Percentiles rank a stretch among this genome's conserved stretches.
phyloP scores from a whole-genome alignment of 1,284 basidiomycete species.

The Austroboletus novae-zelandiae region DNA sequence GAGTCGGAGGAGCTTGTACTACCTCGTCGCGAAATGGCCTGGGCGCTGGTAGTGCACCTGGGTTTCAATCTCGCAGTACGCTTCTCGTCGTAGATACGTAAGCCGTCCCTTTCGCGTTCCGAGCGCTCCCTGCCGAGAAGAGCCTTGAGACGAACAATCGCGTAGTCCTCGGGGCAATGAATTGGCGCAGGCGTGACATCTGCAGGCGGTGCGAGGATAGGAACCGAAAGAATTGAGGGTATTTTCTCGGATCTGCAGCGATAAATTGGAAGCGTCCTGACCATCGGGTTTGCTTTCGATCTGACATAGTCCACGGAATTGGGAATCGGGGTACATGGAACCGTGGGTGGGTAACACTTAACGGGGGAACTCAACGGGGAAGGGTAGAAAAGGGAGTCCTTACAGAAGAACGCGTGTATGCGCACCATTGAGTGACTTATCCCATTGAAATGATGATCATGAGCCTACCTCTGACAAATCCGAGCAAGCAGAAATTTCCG shows the following conservation, averaged over 20 bases:
- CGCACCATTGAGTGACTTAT: neutral
- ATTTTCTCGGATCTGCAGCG: constrained; percentile 3
- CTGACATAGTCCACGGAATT: constrained; percentile 21
- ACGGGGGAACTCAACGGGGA: constrained; percentile 6
- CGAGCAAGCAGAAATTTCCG: constrained; percentile 18
- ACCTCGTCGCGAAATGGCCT: constrained; percentile 4
- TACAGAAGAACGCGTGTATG: constrained; percentile 5
- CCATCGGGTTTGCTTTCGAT: constrained; percentile 26
- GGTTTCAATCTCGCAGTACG: constrained; percentile 7
- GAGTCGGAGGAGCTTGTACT: constrained; percentile 16
- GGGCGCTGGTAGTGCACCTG: neutral
- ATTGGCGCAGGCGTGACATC: constrained; percentile 31
- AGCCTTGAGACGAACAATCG: constrained; percentile 41
- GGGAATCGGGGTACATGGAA: constrained; percentile 28
- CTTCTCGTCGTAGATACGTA: constrained; percentile 19
- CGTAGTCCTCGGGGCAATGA: constrained; percentile 38
- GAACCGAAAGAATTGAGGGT: constrained; percentile 33
- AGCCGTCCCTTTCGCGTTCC: constrained; percentile 34
- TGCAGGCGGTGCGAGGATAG: constrained; percentile 53
- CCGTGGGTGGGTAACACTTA: constrained; percentile 15
- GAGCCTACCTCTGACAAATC: constrained; percentile 11
- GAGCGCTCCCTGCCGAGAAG: constrained; percentile 43
- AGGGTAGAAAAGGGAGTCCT: constrained; percentile 13
- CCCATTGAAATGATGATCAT: neutral
- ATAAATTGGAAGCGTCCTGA: constrained; percentile 19